Base-by-base conservation (phyloP, 1,139 yeast species). In the Magnusiomyces fungicola region DNA sequence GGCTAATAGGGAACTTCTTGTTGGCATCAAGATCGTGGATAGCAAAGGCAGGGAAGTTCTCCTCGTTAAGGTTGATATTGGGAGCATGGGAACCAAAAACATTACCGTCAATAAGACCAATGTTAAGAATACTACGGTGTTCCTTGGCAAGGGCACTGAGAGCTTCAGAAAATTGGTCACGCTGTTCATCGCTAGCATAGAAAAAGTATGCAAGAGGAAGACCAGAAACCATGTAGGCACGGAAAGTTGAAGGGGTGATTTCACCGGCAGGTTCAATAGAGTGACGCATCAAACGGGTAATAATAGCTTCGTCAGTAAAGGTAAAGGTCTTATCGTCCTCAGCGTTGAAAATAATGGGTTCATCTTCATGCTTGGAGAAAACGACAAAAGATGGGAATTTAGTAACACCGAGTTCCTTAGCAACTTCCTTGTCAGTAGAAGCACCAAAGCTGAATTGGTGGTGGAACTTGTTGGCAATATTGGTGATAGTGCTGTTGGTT, bases 191-290 rank as follows among this genome's bases (percentile, higher is more conserved):
- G 46, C 75, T 69, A 57, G 76, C 81, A 73, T 84, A 87, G 73
- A 92, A 94, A 67, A 86, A 80, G 75, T 89, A 92, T 52, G 88
- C 94, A 60, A 92, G 72, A 57, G 98, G 98, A 49, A 80, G 61
- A 43, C 80, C 77, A 49, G 89, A 72, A 52, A 77, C 70, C 77
- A 87, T 79, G 73, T 90, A 92, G 50, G 75, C 67, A 69, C 78
- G 72, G 76, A 84, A 92, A 56, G 95, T 84, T 53, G 79, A 76
- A 58, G 95, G 92, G 63, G 82, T 81, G 57, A 92, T 81, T 68
- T 90, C 97, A 62, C 97, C 97, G 62, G 92, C 83, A 53, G 98
- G 97, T 64, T 86, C 78, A 46, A 85, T 70, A 72, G 90, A 95
- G 55, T 73, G 71, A 53, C 73, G 70, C 59, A 87, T 69, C 70